Base-by-base conservation (phyloP, 306 rosid species). In the Psophocarpus tetragonolobus region DNA sequence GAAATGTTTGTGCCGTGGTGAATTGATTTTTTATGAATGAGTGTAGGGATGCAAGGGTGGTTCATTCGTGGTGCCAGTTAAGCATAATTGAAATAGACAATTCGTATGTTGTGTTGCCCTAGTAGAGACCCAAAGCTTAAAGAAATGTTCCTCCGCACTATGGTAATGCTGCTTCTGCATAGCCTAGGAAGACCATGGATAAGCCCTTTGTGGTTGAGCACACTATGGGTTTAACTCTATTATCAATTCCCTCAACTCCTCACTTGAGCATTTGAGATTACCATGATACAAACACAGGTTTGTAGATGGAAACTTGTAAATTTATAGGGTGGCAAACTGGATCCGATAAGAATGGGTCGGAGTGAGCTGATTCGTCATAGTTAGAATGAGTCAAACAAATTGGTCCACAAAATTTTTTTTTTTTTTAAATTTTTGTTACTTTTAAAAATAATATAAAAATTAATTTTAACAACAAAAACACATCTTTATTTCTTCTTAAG, bases 191-290 rank as follows among this genome's bases (percentile, higher is more conserved):
- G 83, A 83, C 88, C 17, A 92, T 95, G 97, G 99, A 92, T 21
- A 96, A 91, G 83, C 92, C 96, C 3, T 95, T 95, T 76, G 97
- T 95, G 83, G 97, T 92, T 79, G 97, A 92, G 51, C 81, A 91
- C 80, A 91, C 86, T 85, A 90, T 33, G 98, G 97, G 38, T 95
- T 95, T 48, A 80, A 86, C 72, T 84, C 98, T 0, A 92, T 96
- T 15, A 90, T 92, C 72, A n/a, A n/a, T n/a, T n/a, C n/a, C n/a
- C n/a, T n/a, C n/a, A n/a, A 87, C 90, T 92, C 72, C 73, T 95
- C 77, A 91, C 85, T 73, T 90, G 92, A 44, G 99, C 97, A 30
- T 95, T 95, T 87, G 98, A 95, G 87, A 95, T 95, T 81, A 96
- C 99, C 79, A 88, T 93, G 45, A 86, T 81, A 2, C 99, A 95